These are phyloP conservation scores for Vitis rotundifolia DNA, from an alignment of 164 flowering plant species.

Conservation along the genomic window DNA sequence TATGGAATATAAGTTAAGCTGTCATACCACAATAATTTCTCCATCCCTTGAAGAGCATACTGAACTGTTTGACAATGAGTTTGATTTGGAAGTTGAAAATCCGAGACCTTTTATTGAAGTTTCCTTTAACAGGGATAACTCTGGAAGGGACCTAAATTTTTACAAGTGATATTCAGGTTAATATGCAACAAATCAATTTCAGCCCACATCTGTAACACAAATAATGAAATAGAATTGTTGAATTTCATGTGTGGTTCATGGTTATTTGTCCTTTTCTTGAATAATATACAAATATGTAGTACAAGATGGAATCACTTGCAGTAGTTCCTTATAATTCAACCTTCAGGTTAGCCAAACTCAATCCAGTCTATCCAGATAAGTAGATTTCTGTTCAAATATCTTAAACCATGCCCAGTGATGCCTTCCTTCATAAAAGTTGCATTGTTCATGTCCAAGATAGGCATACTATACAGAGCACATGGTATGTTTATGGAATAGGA, in stretches of 20 bases:
- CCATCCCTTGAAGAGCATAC: constrained; percentile 66
- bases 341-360: too few species aligned
- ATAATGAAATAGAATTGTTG: background rate
- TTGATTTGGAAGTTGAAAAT: constrained; percentile 36
- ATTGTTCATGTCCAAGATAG: background rate
- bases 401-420: too few species aligned
- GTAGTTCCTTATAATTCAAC: too few species aligned
- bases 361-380: too few species aligned
- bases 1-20: background rate
- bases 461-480: background rate
- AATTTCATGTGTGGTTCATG: too few species aligned
- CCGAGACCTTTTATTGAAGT: constrained; percentile 65
- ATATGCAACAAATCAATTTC: background rate
- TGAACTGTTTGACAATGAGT: constrained; percentile 33
- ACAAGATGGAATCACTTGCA: too few species aligned
- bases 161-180: background rate
- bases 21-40: constrained; percentile 70
- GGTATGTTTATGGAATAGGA: background rate
- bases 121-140: constrained; percentile 66
- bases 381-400: too few species aligned
- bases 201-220: background rate
- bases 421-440: background rate
- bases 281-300: too few species aligned
- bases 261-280: too few species aligned
- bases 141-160: constrained; percentile 75